Conservation (phyloP, 768 basidiomycete species). For the Leccinum uliginosum region DNA sequence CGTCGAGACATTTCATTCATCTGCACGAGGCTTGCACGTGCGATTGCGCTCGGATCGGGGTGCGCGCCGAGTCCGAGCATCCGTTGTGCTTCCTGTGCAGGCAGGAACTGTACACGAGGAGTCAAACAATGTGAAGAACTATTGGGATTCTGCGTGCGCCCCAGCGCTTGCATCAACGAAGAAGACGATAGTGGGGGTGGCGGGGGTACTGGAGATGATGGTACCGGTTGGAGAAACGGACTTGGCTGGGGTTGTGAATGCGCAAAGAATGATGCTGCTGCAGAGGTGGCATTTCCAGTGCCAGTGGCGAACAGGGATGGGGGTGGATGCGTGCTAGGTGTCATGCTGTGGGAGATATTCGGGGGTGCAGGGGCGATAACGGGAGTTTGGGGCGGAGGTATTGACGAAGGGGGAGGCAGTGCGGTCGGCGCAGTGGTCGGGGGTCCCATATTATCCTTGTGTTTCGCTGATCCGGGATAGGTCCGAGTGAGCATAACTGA, state of each 20-base stretch:
- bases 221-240: conserved; percentile 25
- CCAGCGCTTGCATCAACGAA: conserved; percentile 25
- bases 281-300: conserved; percentile 10
- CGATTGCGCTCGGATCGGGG: conserved; percentile 50
- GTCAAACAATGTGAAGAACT: conserved; percentile 4
- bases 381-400: conserved; percentile 20
- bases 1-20: conserved; percentile 76
- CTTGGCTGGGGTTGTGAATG: conserved; percentile 26
- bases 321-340: conserved; percentile 30
- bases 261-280: conserved; percentile 16
- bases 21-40: conserved; percentile 64
- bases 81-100: conserved; percentile 52
- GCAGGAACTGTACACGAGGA: conserved; percentile 42
- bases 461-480: conserved; percentile 15
- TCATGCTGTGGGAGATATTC: conserved; percentile 25
- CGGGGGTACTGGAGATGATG: conserved; percentile 7
- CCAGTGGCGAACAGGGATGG: conserved; percentile 24
- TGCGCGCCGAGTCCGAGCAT: conserved; percentile 39
- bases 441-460: conserved; percentile 15
- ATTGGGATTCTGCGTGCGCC: conserved; percentile 10
- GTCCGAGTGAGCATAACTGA: conserved; percentile 7
- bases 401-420: conserved; percentile 5
- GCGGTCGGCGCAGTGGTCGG: conserved; percentile 14
- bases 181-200: conserved; percentile 15
- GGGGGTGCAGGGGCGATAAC: conserved; percentile 6